phyloP scores from a whole-genome alignment of 202 grass and related monocot species.

The Panicum virgatum region DNA sequence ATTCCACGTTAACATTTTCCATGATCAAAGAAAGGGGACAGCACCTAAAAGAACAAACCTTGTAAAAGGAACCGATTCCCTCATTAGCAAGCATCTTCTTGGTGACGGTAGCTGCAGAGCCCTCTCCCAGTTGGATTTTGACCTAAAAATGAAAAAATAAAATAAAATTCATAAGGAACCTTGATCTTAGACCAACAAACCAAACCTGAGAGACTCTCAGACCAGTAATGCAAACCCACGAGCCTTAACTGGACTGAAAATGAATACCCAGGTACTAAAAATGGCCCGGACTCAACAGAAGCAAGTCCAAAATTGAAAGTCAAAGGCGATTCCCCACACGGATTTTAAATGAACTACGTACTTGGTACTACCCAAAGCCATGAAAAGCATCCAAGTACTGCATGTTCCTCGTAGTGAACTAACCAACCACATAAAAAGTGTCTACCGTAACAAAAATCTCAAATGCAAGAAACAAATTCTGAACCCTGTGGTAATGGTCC shows the following conservation, averaged over 20 bases:
- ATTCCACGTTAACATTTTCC: neutral
- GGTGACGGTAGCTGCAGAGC: conserved; percentile 69
- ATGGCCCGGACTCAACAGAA: neutral
- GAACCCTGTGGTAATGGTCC: neutral
- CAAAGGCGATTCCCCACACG: neutral
- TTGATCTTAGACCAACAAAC: neutral
- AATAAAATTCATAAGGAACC: neutral
- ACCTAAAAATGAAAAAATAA: conserved; percentile 63
- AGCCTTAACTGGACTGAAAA: neutral
- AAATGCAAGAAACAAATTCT: neutral
- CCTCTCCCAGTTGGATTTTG: conserved; percentile 91
- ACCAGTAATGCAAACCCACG: neutral
- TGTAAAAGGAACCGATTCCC: conserved; percentile 71
- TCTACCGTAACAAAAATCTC: neutral
- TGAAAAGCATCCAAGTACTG: neutral
- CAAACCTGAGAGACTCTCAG: neutral
- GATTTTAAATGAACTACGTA: neutral
- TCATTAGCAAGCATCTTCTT: conserved; percentile 88
- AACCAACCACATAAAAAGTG: neutral
- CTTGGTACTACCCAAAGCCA: neutral
- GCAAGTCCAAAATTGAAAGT: neutral
- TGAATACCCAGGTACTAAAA: neutral
- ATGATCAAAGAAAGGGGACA: neutral
- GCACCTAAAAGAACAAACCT: conserved; percentile 42
- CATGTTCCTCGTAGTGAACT: neutral